These are phyloP conservation scores for Pseudocercospora macadamiae DNA, from an alignment of 2,329 filamentous ascomycete species.

Conservation along the genomic window DNA sequence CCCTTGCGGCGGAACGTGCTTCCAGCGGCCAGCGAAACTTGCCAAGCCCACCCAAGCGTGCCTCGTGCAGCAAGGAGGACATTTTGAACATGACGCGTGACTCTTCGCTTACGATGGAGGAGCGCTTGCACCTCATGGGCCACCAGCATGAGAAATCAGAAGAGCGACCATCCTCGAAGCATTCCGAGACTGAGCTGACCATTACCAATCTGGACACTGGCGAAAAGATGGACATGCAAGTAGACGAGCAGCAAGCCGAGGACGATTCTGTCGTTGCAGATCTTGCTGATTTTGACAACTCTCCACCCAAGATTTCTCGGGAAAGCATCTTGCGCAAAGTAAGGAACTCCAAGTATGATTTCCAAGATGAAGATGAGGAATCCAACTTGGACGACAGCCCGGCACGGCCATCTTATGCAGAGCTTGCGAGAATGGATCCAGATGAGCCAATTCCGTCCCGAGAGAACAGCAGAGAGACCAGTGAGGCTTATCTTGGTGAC, in stretches of 20 bases:
- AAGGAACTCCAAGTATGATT: constrained; percentile 64
- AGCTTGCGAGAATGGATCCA: constrained; percentile 69
- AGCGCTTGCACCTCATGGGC: constrained; percentile 85
- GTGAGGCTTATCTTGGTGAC: constrained; percentile 31
- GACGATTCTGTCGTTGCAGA: constrained; percentile 41
- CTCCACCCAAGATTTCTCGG: constrained; percentile 77
- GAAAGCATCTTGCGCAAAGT: constrained; percentile 92
- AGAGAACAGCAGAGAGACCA: constrained; percentile 58
- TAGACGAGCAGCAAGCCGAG: constrained; percentile 30
- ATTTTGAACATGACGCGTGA: constrained; percentile 73
- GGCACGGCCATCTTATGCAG: constrained; percentile 41
- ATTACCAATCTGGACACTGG: constrained; percentile 36
- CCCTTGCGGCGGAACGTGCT: constrained; percentile 72
- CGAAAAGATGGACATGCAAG: constrained; percentile 27
- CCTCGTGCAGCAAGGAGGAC: constrained; percentile 72
- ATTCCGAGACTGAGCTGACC: constrained; percentile 29
- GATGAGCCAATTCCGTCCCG: constrained; percentile 88
- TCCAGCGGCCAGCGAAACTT: constrained; percentile 68
- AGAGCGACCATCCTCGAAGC: constrained; percentile 28
- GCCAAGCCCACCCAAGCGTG: constrained; percentile 71
- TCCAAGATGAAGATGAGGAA: constrained; percentile 51
- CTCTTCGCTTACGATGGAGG: constrained; percentile 77
- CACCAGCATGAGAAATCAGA: constrained; percentile 6
- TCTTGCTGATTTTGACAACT: constrained; percentile 39
- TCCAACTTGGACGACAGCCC: constrained; percentile 38